phyloP scores from a whole-genome alignment of 805 yeast species.

The Pichia deserticola region DNA sequence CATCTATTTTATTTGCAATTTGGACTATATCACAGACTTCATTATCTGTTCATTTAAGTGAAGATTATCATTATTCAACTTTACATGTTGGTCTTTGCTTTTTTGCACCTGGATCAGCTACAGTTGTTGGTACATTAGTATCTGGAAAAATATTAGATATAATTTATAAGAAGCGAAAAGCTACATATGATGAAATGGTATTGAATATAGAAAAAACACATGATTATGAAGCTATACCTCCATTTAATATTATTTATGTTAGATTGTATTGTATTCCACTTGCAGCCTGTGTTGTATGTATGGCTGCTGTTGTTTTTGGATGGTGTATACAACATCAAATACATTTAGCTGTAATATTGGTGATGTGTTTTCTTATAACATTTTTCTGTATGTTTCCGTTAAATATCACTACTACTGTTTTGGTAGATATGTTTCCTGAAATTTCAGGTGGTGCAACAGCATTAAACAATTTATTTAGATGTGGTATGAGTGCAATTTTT shows the following conservation, averaged over 20 bases:
- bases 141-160: constrained; percentile 53
- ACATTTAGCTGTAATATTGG: constrained; percentile 47
- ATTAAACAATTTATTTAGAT: constrained; percentile 63
- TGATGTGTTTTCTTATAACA: constrained; percentile 52
- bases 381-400: constrained; percentile 51
- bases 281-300: constrained; percentile 30
- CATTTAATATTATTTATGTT: constrained; percentile 48
- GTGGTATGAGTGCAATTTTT: constrained; percentile 64
- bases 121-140: constrained; percentile 50
- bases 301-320: constrained; percentile 47
- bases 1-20: constrained; percentile 55
- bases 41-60: constrained; percentile 46
- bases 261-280: constrained; percentile 45
- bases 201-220: neutral
- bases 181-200: constrained; percentile 24
- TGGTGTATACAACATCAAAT: constrained; percentile 57
- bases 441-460: constrained; percentile 70
- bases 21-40: constrained; percentile 70
- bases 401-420: constrained; percentile 52
- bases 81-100: constrained; percentile 63
- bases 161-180: constrained; percentile 34
- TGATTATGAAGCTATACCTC: constrained; percentile 18
- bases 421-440: constrained; percentile 71
- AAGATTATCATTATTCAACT: constrained; percentile 42
- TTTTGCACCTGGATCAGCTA: constrained; percentile 66